Conservation (phyloP, 2,329 filamentous ascomycete genomes). For the Stagonosporopsis rhizophila region DNA sequence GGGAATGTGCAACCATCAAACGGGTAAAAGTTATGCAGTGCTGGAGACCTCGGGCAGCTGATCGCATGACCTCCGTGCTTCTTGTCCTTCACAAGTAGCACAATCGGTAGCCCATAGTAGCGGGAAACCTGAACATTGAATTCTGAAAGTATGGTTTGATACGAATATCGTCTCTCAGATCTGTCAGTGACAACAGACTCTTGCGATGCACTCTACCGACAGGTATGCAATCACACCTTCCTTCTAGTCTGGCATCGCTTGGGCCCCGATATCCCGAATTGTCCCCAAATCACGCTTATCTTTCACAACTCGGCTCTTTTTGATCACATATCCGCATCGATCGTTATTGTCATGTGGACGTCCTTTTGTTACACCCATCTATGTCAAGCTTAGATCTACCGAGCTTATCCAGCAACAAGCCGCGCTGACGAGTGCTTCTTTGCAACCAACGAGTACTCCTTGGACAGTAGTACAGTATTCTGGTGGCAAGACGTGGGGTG, state of each 20-base stretch:
- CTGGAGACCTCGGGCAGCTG: neutral
- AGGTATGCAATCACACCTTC: neutral
- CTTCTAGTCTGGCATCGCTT: neutral
- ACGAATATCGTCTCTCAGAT: neutral
- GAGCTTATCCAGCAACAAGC: constrained; percentile 15
- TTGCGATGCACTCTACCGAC: neutral
- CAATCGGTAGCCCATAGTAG: neutral
- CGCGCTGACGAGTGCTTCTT: constrained; percentile 8
- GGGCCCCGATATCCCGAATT: neutral
- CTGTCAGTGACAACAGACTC: neutral
- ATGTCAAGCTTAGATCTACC: constrained; percentile 13
- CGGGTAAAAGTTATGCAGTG: neutral
- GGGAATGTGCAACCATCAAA: neutral
- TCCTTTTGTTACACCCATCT: neutral
- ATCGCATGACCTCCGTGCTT: neutral
- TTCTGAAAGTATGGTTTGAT: neutral
- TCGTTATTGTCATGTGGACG: neutral
- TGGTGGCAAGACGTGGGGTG: neutral
- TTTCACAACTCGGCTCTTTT: neutral
- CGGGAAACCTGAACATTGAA: neutral
- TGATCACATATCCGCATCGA: neutral
- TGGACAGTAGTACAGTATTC: neutral
- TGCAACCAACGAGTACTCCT: neutral
- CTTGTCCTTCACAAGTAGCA: neutral
- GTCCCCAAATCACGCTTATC: neutral